These are phyloP conservation scores for Trichoderma harzianum DNA, from an alignment of 2,329 filamentous ascomycete species.

Conservation along the genomic window DNA sequence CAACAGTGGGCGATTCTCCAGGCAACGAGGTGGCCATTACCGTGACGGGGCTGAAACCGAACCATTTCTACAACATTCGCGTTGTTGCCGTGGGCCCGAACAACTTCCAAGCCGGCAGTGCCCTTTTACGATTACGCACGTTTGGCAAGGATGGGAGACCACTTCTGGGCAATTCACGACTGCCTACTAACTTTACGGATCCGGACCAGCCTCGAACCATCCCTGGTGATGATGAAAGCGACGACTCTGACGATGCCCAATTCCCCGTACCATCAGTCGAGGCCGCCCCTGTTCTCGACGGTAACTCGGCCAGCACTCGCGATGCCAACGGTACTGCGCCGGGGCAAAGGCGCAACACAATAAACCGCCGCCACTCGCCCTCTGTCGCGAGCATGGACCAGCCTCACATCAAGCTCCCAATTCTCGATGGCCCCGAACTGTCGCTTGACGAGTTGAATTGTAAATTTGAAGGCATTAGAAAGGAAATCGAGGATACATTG, in stretches of 20 bases:
- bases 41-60: slow-evolving; percentile 80
- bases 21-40: slow-evolving; percentile 62
- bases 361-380: slow-evolving; percentile 74
- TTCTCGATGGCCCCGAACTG: slow-evolving; percentile 56
- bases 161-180: slow-evolving; percentile 53
- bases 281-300: slow-evolving; percentile 59
- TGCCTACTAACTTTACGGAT: slow-evolving; percentile 54
- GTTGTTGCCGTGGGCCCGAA: slow-evolving; percentile 88
- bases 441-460: slow-evolving; percentile 76
- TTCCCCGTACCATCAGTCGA: slow-evolving; percentile 57
- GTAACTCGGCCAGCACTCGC: slow-evolving; percentile 57
- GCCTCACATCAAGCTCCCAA: slow-evolving; percentile 42
- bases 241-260: slow-evolving; percentile 45
- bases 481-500: slow-evolving; percentile 78
- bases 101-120: slow-evolving; percentile 88
- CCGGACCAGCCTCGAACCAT: slow-evolving; percentile 46
- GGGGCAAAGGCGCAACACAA: slow-evolving; percentile 48
- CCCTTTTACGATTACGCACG: slow-evolving; percentile 79
- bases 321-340: slow-evolving; percentile 54
- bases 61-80: slow-evolving; percentile 88
- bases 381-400: slow-evolving; percentile 59
- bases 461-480: slow-evolving; percentile 73
- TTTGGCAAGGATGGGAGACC: slow-evolving; percentile 62
- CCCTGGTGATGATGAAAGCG: slow-evolving; percentile 40
- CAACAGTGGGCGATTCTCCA: slow-evolving; percentile 73